phyloP scores from a whole-genome alignment of 495 filamentous ascomycete genomes.

The Trichoderma virens region DNA sequence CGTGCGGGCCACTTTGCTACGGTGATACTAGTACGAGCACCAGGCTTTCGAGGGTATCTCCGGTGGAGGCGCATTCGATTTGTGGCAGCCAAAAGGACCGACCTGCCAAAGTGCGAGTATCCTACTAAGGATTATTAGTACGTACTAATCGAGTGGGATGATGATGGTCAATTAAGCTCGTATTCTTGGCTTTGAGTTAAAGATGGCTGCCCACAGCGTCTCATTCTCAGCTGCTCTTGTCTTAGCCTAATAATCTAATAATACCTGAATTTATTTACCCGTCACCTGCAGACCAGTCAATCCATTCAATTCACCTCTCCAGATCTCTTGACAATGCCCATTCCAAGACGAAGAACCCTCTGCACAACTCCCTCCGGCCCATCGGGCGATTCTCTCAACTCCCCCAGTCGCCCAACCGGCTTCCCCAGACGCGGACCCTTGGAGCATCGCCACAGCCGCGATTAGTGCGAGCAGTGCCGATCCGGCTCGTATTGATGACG shows the following conservation, averaged over 20 bases:
- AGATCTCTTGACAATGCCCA: too few species aligned
- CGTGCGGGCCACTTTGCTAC: too few species aligned
- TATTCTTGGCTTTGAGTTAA: not conserved
- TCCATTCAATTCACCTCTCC: not conserved
- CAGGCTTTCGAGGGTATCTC: too few species aligned
- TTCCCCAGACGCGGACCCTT: not conserved
- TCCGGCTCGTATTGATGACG: slow-evolving; percentile 9
- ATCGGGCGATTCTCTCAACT: not conserved
- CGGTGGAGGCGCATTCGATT: too few species aligned
- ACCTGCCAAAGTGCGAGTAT: too few species aligned
- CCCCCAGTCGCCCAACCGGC: not conserved
- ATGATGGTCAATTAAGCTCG: not conserved
- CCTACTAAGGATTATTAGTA: too few species aligned
- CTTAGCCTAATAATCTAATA: too few species aligned
- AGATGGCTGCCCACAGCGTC: not conserved
- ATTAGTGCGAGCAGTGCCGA: not conserved
- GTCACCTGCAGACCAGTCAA: not conserved
- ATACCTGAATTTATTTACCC: not conserved
- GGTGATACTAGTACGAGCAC: too few species aligned
- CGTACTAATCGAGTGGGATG: too few species aligned
- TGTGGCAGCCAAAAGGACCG: too few species aligned
- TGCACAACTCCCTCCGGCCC: not conserved
- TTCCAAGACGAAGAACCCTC: not conserved
- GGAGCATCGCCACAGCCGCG: slow-evolving; percentile 1
- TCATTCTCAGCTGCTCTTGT: not conserved